Evolutionary conservation across 2,329 filamentous ascomycete species (phyloP).

Genomic region (Chaetothyriales sp.): DNA sequence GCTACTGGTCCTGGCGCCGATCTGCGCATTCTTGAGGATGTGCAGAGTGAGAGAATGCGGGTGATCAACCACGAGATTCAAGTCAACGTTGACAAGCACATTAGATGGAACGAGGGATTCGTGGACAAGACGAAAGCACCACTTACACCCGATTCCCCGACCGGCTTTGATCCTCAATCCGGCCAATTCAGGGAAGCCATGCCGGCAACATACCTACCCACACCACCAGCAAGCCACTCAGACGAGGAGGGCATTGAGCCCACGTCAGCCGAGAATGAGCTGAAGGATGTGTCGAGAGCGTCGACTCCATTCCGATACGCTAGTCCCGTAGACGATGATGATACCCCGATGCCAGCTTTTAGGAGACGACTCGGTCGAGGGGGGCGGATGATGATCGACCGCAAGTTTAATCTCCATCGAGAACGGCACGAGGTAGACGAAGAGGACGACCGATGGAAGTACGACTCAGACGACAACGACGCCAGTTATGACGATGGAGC

Average conservation of each 20-base stretch:
- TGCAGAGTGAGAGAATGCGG: conserved; percentile 65
- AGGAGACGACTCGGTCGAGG: conserved; percentile 71
- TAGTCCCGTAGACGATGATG: conserved; percentile 28
- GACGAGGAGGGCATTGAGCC: conserved; percentile 24
- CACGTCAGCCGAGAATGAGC: conserved; percentile 8
- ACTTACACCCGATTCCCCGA: conserved; percentile 60
- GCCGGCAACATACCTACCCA: conserved; percentile 47
- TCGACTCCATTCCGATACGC: conserved; percentile 24
- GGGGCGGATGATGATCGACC: conserved; percentile 77
- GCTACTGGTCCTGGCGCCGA: conserved; percentile 65
- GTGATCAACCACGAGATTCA: conserved; percentile 70
- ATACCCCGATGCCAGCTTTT: conserved; percentile 47
- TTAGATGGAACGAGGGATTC: conserved; percentile 80
- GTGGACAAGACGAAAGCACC: conserved; percentile 77
- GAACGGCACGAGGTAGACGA: conserved; percentile 33
- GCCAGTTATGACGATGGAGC: conserved; percentile 19
- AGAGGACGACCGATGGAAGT: conserved; percentile 61
- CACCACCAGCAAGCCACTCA: conserved; percentile 32
- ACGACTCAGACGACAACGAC: conserved; percentile 70
- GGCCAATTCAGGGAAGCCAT: conserved; percentile 51
- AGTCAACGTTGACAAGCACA: conserved; percentile 72
- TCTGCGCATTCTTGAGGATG: conserved; percentile 59
- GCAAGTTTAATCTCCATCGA: conserved; percentile 47
- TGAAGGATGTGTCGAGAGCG: conserved; percentile 19
- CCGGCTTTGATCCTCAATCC: conserved; percentile 27